Percentiles rank a stretch among this genome's conserved stretches.
Evolutionary conservation across 345 rosid species (phyloP).

Genomic region (Eucalyptus pumila): DNA sequence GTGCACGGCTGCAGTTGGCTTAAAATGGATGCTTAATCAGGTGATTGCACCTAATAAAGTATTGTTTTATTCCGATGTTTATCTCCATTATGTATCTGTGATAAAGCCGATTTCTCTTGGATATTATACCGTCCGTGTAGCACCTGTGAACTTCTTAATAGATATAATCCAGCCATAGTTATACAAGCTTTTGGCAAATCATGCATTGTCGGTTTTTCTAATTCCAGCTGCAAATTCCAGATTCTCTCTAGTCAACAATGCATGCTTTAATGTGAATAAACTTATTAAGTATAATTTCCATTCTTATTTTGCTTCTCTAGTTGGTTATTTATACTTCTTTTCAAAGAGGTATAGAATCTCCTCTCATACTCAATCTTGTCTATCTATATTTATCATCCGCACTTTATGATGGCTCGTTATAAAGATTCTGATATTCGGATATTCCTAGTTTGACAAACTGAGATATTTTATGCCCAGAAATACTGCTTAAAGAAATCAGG

Average conservation of each 20-base stretch:
- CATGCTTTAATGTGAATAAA: background rate
- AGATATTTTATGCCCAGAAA: background rate
- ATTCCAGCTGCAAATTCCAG: background rate
- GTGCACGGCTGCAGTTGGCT: constrained; percentile 93
- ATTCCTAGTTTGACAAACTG: background rate
- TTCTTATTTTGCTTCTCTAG: background rate
- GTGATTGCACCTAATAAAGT: constrained; percentile 10
- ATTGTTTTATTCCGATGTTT: background rate
- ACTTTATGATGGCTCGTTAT: background rate
- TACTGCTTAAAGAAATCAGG: background rate
- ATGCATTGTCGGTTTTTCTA: background rate
- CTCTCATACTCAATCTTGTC: background rate
- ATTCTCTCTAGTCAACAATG: background rate
- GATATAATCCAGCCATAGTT: background rate
- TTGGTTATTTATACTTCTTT: background rate
- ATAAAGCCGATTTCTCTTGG: background rate
- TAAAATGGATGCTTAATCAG: constrained; percentile 99
- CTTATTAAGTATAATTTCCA: background rate
- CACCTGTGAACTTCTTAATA: background rate
- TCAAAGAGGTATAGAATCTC: background rate
- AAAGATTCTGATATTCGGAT: background rate
- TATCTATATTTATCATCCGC: background rate
- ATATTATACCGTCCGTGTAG: background rate
- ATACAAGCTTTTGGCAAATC: background rate
- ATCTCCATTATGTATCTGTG: background rate